Evolutionary conservation across 2,329 filamentous ascomycete species (phyloP).

Genomic region (Fusarium sulawesiense): DNA sequence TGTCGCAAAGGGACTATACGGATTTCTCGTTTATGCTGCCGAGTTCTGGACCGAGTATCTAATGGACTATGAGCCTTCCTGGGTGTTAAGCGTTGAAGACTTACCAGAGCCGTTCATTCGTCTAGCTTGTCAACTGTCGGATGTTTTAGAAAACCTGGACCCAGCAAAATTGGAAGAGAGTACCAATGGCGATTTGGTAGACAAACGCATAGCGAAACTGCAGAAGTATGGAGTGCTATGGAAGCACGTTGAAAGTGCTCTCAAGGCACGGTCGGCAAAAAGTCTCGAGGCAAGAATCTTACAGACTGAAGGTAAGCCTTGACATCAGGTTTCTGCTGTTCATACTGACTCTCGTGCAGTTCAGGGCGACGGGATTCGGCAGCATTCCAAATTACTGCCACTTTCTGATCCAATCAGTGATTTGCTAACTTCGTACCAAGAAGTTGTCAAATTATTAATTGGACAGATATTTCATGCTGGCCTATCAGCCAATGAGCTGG

Average conservation of each 20-base stretch:
- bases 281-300: slow-evolving; percentile 3
- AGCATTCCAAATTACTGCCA: rapidly evolving
- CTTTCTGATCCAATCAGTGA: neutral
- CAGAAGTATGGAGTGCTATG: neutral
- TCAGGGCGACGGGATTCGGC: too few species aligned
- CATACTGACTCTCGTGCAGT: too few species aligned
- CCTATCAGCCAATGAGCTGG: neutral
- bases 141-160: neutral
- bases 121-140: slow-evolving; percentile 5
- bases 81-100: too few species aligned
- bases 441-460: neutral
- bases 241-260: neutral
- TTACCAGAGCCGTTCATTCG: neutral
- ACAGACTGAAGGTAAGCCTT: neutral
- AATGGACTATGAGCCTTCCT: neutral
- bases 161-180: rapidly evolving
- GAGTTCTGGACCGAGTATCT: slow-evolving; percentile 33
- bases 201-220: neutral
- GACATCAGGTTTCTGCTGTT: neutral
- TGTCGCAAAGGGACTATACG: slow-evolving; percentile 21
- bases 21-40: slow-evolving; percentile 22
- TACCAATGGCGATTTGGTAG: rapidly evolving
- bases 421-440: slow-evolving; percentile 14
- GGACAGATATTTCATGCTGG: neutral
- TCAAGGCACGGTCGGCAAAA: slow-evolving; percentile 5